phyloP scores from a whole-genome alignment of 2,329 filamentous ascomycete genomes.

The Fusarium lateritium region DNA sequence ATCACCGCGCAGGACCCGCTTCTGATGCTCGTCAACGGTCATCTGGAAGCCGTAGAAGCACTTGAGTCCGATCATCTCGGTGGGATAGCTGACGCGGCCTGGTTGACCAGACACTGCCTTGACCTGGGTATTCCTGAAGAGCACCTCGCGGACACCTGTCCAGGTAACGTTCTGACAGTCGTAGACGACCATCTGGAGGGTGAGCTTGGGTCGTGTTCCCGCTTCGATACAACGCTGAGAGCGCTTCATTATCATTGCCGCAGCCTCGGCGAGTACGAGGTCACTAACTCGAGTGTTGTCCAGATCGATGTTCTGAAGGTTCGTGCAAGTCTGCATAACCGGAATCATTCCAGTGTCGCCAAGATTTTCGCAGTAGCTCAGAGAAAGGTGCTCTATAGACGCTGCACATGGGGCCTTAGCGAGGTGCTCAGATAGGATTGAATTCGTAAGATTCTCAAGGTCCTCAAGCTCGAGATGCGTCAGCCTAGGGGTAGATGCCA shows the following conservation, averaged over 20 bases:
- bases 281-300: conserved; percentile 96
- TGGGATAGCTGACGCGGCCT: conserved; percentile 71
- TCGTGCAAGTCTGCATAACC: conserved; percentile 81
- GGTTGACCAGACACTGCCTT: conserved; percentile 63
- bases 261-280: conserved; percentile 86
- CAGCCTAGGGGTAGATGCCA: conserved; percentile 82
- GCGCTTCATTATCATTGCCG: conserved; percentile 81
- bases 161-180: conserved; percentile 95
- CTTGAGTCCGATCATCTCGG: conserved; percentile 87
- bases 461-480: conserved; percentile 94
- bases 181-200: conserved; percentile 85
- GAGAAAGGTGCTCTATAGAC: conserved; percentile 82
- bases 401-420: conserved; percentile 82
- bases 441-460: conserved; percentile 82
- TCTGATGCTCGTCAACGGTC: conserved; percentile 93
- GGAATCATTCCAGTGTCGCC: conserved; percentile 88
- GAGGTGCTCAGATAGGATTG: conserved; percentile 78
- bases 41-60: conserved; percentile 97
- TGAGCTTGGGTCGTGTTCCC: conserved; percentile 66
- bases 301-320: conserved; percentile 81
- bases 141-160: conserved; percentile 89
- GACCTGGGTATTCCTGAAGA: conserved; percentile 86
- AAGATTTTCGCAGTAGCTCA: conserved; percentile 91
- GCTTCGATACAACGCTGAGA: conserved; percentile 59
- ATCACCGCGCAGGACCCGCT: conserved; percentile 85